Conservation (phyloP, 345 rosid species). For the Psidium guajava region DNA sequence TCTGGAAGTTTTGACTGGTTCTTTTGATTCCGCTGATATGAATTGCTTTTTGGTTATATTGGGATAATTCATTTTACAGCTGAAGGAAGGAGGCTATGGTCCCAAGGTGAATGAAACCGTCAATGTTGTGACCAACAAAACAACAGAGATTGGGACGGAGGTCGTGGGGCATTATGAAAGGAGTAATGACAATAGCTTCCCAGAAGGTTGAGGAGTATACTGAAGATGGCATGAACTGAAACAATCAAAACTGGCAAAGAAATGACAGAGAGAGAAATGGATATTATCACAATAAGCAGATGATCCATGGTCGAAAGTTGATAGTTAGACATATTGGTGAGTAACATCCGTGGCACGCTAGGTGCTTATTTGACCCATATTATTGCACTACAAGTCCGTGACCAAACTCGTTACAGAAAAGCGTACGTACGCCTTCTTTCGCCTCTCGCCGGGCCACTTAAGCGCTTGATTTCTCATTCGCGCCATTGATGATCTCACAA, state of each 20-base stretch:
- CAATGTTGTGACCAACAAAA: conserved; percentile 73
- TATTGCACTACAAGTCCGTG: background rate
- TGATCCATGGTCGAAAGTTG: background rate
- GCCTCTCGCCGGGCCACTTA: background rate
- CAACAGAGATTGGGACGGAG: conserved; percentile 85
- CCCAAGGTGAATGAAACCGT: conserved; percentile 88
- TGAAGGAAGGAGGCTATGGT: conserved; percentile 89
- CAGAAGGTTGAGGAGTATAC: conserved; percentile 87
- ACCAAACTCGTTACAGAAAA: background rate
- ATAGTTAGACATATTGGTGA: background rate
- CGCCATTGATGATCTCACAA: background rate
- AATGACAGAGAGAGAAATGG: conserved; percentile 51
- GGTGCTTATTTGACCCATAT: background rate
- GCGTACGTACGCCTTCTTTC: background rate
- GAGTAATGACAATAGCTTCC: conserved; percentile 82
- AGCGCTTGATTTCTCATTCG: background rate
- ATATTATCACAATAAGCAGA: conserved; percentile 13
- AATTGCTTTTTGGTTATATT: background rate
- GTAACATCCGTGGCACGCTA: background rate
- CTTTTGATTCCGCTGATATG: background rate
- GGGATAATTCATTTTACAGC: conserved; percentile 32
- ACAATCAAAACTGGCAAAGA: conserved; percentile 41
- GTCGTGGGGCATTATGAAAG: conserved; percentile 98
- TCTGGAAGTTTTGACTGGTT: background rate
- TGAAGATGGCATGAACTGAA: conserved; percentile 41